Base-by-base conservation (phyloP, 2,329 filamentous ascomycete genomes). In the Monosporascus ibericus region DNA sequence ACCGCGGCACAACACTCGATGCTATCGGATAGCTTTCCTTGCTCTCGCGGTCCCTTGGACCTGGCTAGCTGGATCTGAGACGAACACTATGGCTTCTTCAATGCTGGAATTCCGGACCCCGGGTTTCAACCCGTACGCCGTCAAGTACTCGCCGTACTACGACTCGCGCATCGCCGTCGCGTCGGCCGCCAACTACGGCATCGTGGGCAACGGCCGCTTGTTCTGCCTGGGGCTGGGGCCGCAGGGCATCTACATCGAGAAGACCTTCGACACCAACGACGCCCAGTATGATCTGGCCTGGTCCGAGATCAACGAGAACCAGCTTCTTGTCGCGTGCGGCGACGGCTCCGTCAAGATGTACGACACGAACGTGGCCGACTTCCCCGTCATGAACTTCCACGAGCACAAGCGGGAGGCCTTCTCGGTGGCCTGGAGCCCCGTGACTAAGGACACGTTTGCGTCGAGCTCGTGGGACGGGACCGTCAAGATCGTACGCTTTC, bases 121-220 rank as follows among this genome's bases (percentile, higher is more conserved):
- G 68, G 94, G 94, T 65, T 97, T 84, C 80, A 96, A 97, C 71
- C 92, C 92, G 64, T 96, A 95, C 74, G 90, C 89, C 61, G 91
- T 96, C 72, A 96, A 96, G 74, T 99, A 97, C 78, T 97, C 92
- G 52, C 94, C 94, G 6, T 99, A 96, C 76, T 95, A 95, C 75
- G 94, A 97, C 75, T 94, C 89, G 60, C 86, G 92, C 58, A 84
- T 99, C 58, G 92, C 92, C 52, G 91, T 96, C 63, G 89, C 90
- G 30, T 81, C 88, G 1, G 88, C 91, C n/a, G 85, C 92, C 58
- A 97, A 99, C 76, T 99, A 94, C 73, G 94, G 94, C 39, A 88
- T 99, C 39, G 92, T 99, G 37, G 94, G 94, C 47, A 99, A 99
- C 75, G 94, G 94, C 11, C 84, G 92, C 44, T 74, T 97, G 1